Base-by-base conservation (phyloP, 1,139 yeast species). In the Protomyces macrosporus region DNA sequence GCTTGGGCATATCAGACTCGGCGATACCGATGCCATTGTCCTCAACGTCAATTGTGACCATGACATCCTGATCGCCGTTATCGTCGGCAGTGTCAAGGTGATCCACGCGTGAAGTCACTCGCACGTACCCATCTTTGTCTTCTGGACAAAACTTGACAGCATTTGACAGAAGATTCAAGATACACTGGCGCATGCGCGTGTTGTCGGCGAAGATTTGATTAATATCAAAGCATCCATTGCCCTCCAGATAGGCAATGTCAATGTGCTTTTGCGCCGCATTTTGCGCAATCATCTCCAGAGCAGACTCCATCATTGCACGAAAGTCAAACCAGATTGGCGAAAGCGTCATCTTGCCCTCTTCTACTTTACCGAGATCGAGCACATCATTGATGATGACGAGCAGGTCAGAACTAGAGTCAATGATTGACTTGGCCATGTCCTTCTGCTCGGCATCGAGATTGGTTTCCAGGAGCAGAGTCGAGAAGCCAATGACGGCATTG, bases 401-500 rank as follows among this genome's bases (percentile, higher is more conserved):
- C 67, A 87, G 77, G 0, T 90, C 87, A 68, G 87, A 87, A 9
- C 91, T 90, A 69, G 87, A 80, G 69, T 86, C 85, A 71, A 87
- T 87, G 40, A 87, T 91, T 70, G 88, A 87, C 53, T 88, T 85
- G 66, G 87, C 80, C 87, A 86, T 87, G 75, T 87, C 91, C 69
- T 90, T 77, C 74, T 87, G 95, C 71, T 87, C 87, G 71, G 85
- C 89, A 6, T 88, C 84, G 68, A 87, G 76, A 67, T 85, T 88
- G 3, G 93, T 87, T 69, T 87, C 93, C 65, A 87, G 78, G 3
- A 96, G 89, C 68, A 90, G 87, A 10, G 95, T 87, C 0, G 96
- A 87, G 96, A 90, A 89, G 66, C 97, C 97, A 57, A 90, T 78
- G 39, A 90, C 90, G 73, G 97, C 97, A 75, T 90, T 90, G 69